These are phyloP conservation scores for Pichia norvegensis DNA, from an alignment of 1,139 yeast genomes.

Conservation along the genomic window DNA sequence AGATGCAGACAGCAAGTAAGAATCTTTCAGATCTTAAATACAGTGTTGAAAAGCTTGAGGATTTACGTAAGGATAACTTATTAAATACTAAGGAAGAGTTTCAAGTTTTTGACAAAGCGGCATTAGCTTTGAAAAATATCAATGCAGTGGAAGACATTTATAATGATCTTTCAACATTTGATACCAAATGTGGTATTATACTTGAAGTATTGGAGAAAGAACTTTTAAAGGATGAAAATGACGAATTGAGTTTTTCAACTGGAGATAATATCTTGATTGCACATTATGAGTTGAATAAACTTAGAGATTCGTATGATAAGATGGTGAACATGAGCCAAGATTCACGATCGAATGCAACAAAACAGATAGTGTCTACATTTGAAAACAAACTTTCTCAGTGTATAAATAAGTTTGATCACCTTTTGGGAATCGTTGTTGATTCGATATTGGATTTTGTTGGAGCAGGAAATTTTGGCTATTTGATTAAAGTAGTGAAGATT, in stretches of 20 bases:
- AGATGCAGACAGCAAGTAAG: conserved; percentile 29
- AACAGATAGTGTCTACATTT: conserved; percentile 56
- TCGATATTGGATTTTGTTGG: conserved; percentile 30
- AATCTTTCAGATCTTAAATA: conserved; percentile 43
- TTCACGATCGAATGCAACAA: conserved; percentile 47
- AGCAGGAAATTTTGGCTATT: conserved; percentile 46
- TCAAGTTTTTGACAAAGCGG: conserved; percentile 46
- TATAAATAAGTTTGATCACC: conserved; percentile 55
- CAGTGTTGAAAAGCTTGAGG: conserved; percentile 53
- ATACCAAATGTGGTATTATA: conserved; percentile 42
- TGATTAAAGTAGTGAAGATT: conserved; percentile 65
- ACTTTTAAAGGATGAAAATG: conserved; percentile 43
- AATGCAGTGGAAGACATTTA: conserved; percentile 61
- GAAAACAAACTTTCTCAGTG: conserved; percentile 44
- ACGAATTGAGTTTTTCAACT: conserved; percentile 33
- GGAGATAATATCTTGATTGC: conserved; percentile 50
- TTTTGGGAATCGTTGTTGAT: conserved; percentile 44
- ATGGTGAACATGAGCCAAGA: conserved; percentile 42
- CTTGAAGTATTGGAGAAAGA: conserved; percentile 48
- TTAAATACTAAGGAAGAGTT: conserved; percentile 18
- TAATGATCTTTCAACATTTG: conserved; percentile 53
- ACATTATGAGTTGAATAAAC: conserved; percentile 62
- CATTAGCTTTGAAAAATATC: conserved; percentile 65
- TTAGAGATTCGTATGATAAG: conserved; percentile 75
- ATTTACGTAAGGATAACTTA: conserved; percentile 39